Base-by-base conservation (phyloP, 1,139 yeast genomes). In the Wickerhamomyces sp. region DNA sequence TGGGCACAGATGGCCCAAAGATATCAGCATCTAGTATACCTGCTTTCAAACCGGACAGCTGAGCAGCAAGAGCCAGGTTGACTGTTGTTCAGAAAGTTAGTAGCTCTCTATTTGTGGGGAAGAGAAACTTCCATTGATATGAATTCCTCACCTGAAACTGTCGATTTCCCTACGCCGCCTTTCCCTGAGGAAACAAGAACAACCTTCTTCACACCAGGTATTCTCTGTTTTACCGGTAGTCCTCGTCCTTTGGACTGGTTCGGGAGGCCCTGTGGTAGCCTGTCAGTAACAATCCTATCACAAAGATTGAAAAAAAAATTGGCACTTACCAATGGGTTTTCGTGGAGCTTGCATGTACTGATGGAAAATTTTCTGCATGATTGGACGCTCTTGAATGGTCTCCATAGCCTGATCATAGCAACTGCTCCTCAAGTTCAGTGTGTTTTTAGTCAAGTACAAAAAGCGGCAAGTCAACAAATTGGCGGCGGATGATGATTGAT, bases 1-100 rank as follows among this genome's bases (percentile, higher is more conserved):
- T 76, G 0, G 95, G 95, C 2, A 83, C 58, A 0, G 88, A 79
- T 0, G 95, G 95, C 0, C 95, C 95, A 59, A 85, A 86, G 8
- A 86, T 68, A 56, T 86, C 95, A 0, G 82, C 85, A 55, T 86
- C 95, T 12, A 86, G 64, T 3, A 86, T 55, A 0, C 95, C 95
- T 0, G 78, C 80, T 23, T 66, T 68, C 29, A 72, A 62, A 1
- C 87, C 86, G 23, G 63, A 54, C 20, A 63, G 54, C 24, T 72
- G 72, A 35, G 86, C 55, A 0, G 86, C 73, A 33, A 81, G 52
- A 0, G 94, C 93, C 12, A 81, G 49, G 46, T 86, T 87, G 5
- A 78, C 80, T 9, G 77, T 59, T n/a, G n/a, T n/a, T n/a, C n/a
- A n/a, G n/a, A n/a, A n/a, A n/a, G n/a, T n/a, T n/a, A n/a, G n/a